Percentiles rank a stretch among this genome's conserved stretches.
phyloP scores from a whole-genome alignment of 2,329 filamentous ascomycete genomes.

The Beauveria sp. region DNA sequence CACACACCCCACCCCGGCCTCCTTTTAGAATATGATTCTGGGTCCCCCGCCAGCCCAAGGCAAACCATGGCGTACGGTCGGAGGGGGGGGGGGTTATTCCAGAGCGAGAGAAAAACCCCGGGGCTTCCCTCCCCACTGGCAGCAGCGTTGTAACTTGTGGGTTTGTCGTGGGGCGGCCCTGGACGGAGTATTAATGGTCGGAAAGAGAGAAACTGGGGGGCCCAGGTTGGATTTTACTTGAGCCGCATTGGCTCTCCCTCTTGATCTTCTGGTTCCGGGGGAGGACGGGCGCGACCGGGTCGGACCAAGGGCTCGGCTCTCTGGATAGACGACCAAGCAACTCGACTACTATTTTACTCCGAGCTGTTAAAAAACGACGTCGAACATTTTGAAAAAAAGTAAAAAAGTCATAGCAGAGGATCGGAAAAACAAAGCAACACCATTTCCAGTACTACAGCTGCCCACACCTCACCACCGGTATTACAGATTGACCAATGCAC shows the following conservation, averaged over 20 bases:
- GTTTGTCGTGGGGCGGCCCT: neutral
- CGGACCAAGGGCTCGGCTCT: slow-evolving; percentile 2
- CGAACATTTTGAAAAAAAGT: too few relatives aligned
- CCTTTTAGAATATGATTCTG: slow-evolving; percentile 14
- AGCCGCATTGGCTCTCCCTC: slow-evolving; percentile 7
- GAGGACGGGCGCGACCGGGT: slow-evolving; percentile 6
- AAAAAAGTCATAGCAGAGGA: neutral
- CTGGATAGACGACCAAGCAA: neutral
- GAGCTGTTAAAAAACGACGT: too few relatives aligned
- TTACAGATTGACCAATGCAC: slow-evolving; percentile 10
- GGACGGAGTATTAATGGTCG: neutral
- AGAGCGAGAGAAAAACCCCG: neutral
- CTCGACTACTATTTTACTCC: too few relatives aligned
- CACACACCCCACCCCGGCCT: neutral
- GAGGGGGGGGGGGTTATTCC: neutral
- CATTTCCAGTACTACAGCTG: too few relatives aligned
- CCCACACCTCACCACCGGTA: neutral
- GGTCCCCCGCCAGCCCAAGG: slow-evolving; percentile 3
- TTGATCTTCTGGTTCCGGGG: neutral
- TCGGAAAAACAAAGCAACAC: too few relatives aligned
- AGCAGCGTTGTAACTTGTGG: neutral
- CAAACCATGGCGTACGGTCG: slow-evolving; percentile 8
- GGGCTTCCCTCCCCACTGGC: slow-evolving; percentile 1
- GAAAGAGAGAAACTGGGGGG: neutral
- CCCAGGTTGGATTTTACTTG: neutral